Percentiles rank a stretch among this genome's conserved stretches.
phyloP scores from a whole-genome alignment of 2,329 filamentous ascomycete species.

The Aspergillus ochraceus region DNA sequence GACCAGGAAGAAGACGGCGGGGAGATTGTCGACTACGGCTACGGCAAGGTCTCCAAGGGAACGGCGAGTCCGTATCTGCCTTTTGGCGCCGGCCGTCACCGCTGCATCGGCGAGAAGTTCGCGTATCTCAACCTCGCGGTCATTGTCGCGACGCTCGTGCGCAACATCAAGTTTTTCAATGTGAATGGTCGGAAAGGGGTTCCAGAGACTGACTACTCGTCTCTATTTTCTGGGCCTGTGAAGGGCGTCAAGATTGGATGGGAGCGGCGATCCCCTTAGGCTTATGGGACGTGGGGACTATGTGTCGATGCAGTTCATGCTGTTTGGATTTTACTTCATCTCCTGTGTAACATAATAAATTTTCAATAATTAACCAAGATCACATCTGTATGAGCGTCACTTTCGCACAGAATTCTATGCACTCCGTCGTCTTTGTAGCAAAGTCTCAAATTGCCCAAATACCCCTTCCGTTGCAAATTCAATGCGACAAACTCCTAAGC shows the following conservation, averaged over 20 bases:
- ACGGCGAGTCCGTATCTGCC: constrained; percentile 65
- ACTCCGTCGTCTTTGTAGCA: too few species aligned
- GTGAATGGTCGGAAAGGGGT: constrained; percentile 57
- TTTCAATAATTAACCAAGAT: neutral
- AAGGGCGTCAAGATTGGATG: constrained; percentile 19
- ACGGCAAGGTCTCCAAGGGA: constrained; percentile 61
- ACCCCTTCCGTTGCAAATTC: too few species aligned
- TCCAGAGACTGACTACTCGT: constrained; percentile 64
- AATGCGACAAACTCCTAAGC: too few species aligned
- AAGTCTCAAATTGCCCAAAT: too few species aligned
- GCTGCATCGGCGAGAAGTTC: constrained; percentile 76
- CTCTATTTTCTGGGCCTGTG: constrained; percentile 20
- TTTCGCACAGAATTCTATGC: too few species aligned
- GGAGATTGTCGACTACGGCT: constrained; percentile 63
- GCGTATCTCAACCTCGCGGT: constrained; percentile 68
- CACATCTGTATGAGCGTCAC: too few species aligned
- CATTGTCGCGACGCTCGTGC: constrained; percentile 63
- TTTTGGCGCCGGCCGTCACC: constrained; percentile 70
- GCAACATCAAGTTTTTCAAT: constrained; percentile 61
- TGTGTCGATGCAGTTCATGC: neutral
- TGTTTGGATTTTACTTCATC: neutral
- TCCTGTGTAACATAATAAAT: neutral
- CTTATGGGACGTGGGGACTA: neutral
- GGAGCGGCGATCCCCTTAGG: constrained; percentile 17
- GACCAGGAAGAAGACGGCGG: constrained; percentile 47